Base-by-base conservation (phyloP, 2,329 filamentous ascomycete species). In the Beauveria caledonica region DNA sequence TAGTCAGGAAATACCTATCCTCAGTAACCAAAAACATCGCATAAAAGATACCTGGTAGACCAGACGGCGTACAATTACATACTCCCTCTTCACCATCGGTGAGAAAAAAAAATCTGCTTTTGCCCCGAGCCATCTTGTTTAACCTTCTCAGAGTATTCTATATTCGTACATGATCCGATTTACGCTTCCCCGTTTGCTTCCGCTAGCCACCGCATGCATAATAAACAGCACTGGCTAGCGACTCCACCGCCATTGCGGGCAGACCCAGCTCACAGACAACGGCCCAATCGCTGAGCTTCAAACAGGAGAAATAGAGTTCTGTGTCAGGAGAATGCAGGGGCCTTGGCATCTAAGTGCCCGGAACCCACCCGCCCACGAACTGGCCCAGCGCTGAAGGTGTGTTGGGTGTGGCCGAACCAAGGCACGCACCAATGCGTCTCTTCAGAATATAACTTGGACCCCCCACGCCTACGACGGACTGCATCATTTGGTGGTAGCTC, bases 401-500 rank as follows among this genome's bases (percentile, higher is more conserved):
- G 15, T 17, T n/a, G 33, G 46, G 23, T 44, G 15, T 33, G 46
- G 10, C 56, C 27, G 3, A 21, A 15, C 46, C 36, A 23, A 50
- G 33, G 36, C 45, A 23, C 33, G 36, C 19, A 44, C 33, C 46
- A 21, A 44, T 44, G 36, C 23, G 23, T 39, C 45, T 27, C 57
- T 27, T 19, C 48, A 46, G 10, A n/a, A n/a, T n/a, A 52, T 49
- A 40, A 36, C 57, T 59, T 62, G 57, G 61, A 46, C 57, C 44
- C 45, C 64, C 33, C 65, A 64, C 25, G 62, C 64, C 46, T 64
- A 52, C 11, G 61, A 64, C 64, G 3, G 64, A 63, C 9, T 64
- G 62, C 42, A 49, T 61, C 27, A 66, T 64, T 36, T 66, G 64
- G 62, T 63, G 62, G 65, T 66, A 48, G 36, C 63, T 50, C 19